Evolutionary conservation across 176 grass and related monocot genomes (phyloP).

Genomic region (Oryza australiensis): DNA sequence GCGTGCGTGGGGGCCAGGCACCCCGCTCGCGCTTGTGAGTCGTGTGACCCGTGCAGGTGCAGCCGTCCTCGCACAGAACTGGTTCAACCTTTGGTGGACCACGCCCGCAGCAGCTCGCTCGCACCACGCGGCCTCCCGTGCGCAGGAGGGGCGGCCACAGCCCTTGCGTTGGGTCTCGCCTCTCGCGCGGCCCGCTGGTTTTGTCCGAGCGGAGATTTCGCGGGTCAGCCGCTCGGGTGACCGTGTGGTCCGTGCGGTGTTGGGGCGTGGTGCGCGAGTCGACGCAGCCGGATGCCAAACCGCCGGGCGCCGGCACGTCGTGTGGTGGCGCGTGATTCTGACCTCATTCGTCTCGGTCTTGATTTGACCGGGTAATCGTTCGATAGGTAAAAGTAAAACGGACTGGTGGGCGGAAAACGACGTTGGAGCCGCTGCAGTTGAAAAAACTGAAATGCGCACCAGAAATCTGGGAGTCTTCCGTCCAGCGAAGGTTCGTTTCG

Average conservation of each 20-base stretch:
- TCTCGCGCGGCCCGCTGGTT: constrained; percentile 16
- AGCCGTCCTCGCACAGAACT: too few relatives aligned
- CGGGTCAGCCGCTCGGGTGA: not conserved
- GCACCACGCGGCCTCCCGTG: not conserved
- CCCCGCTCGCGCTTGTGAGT: not conserved
- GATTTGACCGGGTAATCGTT: not conserved
- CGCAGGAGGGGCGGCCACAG: too few relatives aligned
- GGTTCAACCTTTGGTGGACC: too few relatives aligned
- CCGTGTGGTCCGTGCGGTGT: not conserved
- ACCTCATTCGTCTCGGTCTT: not conserved
- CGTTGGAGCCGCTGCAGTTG: constrained; percentile 9
- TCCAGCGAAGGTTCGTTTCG: not conserved
- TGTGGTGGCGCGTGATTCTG: not conserved
- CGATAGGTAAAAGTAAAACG: not conserved
- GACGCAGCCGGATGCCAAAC: not conserved
- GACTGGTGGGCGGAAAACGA: constrained; percentile 5
- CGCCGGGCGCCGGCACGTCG: not conserved
- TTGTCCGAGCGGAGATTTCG: not conserved
- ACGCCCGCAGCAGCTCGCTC: not conserved
- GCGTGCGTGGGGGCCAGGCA: constrained; percentile 11
- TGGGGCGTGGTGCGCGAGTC: not conserved
- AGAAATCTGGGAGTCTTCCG: not conserved
- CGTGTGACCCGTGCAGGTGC: not conserved
- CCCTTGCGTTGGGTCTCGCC: too few relatives aligned
- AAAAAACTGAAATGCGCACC: not conserved